Base-by-base conservation (phyloP, 352 stramenopile species). In the Globisporangium nodosum region DNA sequence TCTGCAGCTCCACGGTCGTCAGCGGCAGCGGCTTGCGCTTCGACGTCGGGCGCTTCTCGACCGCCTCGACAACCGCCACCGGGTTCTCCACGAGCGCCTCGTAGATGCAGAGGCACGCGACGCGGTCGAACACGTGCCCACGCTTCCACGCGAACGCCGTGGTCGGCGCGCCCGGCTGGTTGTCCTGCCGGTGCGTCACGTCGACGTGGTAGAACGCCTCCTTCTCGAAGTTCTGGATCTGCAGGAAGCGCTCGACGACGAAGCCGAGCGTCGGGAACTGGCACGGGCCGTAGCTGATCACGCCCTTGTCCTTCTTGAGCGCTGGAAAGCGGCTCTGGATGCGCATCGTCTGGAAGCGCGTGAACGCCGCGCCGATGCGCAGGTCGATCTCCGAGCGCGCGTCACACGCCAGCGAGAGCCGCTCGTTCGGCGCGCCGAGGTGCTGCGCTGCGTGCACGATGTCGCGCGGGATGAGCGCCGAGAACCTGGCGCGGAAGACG, bases 201-300 rank as follows among this genome's bases (percentile, higher is more conserved):
- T 94, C 86, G 61, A 99, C 90, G 54, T 81, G 90, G 85, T 97
- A 98, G 74, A 99, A 99, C 24, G 90, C 67, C 64, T 99, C 96
- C 13, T 78, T 73, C 45, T 98, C 80, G 76, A 99, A 99, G n/a
- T 94, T 97, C 69, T 99, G 82, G 63, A 98, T 98, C 61, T 95
- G 76, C 48, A 96, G 70, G 61, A 92, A 97, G 48, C 94, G 79
- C 52, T 98, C 90, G 15, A 98, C 96, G 35, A 98, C 88, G 60
- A 98, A 98, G 30, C 95, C 98, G 24, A 99, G 85, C 9, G 97
- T 99, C 1, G 98, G 98, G 70, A 99, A 99, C 71, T 99, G 98
- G 60, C 98, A 99, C 3, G 98, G 97, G 9, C 98, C 98, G 72
- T 99, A 99, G 68, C 88, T 98, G 51, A 99, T 89, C 7, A 99